A percentile compares a stretch with the other conserved stretches of the same genome.
phyloP scores from a whole-genome alignment of 2,329 filamentous ascomycete species.

The Aspergillus udagawae region DNA sequence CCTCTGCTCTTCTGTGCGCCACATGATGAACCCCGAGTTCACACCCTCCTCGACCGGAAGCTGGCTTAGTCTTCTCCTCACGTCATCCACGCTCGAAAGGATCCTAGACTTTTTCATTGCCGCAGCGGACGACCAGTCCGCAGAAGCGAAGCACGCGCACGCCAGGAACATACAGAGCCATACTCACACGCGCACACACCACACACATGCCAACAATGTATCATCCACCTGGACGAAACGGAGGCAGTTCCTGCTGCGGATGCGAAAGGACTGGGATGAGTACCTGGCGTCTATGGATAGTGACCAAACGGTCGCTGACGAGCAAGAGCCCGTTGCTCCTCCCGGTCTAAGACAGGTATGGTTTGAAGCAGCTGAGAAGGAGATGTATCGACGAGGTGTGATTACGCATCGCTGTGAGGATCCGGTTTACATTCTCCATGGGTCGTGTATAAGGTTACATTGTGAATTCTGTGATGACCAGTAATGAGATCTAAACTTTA shows the following conservation, averaged over 20 bases:
- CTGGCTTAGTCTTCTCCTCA: constrained; percentile 25
- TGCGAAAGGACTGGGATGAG: constrained; percentile 20
- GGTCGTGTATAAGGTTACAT: constrained; percentile 13
- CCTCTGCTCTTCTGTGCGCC: constrained; percentile 10
- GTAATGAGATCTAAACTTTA: background rate
- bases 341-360: constrained; percentile 17
- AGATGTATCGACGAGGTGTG: constrained; percentile 16
- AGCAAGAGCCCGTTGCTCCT: background rate
- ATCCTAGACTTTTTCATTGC: constrained; percentile 21
- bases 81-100: constrained; percentile 22
- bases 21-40: constrained; percentile 24
- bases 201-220: background rate
- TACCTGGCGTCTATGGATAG: constrained; percentile 9
- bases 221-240: constrained; percentile 18
- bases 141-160: background rate
- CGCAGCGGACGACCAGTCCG: constrained; percentile 15
- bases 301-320: background rate
- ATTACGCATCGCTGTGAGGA: constrained; percentile 20
- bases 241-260: constrained; percentile 23
- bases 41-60: constrained; percentile 16
- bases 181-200: background rate
- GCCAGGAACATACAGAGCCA: background rate
- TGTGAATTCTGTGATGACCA: constrained; percentile 18
- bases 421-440: constrained; percentile 17
- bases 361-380: constrained; percentile 21